These are phyloP conservation scores for Metschnikowia shivogae DNA, from an alignment of 805 yeast genomes.

Conservation along the genomic window DNA sequence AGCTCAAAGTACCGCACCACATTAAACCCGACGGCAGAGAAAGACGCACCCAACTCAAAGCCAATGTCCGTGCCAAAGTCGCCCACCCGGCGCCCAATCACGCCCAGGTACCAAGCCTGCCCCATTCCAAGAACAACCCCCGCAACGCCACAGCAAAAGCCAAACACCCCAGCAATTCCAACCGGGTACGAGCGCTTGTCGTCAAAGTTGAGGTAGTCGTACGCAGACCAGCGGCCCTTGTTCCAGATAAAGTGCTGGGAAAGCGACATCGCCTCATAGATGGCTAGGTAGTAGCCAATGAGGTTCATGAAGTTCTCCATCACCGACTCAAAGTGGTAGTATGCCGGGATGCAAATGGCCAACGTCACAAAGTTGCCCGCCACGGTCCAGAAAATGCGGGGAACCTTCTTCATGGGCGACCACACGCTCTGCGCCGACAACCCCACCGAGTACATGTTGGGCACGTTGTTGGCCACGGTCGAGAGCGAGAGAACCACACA, in stretches of 20 bases:
- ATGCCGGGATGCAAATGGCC: constrained; percentile 87
- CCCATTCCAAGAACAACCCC: constrained; percentile 87
- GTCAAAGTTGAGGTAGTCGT: constrained; percentile 60
- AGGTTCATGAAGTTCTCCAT: constrained; percentile 87
- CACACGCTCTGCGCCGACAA: constrained; percentile 82
- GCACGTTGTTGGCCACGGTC: constrained; percentile 86
- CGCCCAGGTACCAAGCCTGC: constrained; percentile 82
- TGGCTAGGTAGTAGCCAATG: constrained; percentile 87
- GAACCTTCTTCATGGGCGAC: constrained; percentile 68
- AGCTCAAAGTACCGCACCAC: constrained; percentile 59
- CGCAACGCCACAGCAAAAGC: constrained; percentile 76
- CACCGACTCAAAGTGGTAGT: constrained; percentile 64
- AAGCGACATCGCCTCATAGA: constrained; percentile 70
- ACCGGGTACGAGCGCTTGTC: constrained; percentile 59
- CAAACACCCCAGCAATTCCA: constrained; percentile 75
- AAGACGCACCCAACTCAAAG: constrained; percentile 68
- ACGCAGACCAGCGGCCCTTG: constrained; percentile 53
- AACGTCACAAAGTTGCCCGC: constrained; percentile 70
- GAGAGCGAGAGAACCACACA: constrained; percentile 81
- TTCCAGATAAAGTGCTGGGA: constrained; percentile 82
- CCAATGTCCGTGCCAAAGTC: constrained; percentile 80
- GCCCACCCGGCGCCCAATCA: constrained; percentile 59
- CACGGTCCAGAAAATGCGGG: constrained; percentile 80
- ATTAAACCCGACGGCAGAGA: constrained; percentile 61
- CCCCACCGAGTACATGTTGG: constrained; percentile 89